Evolutionary conservation across 495 filamentous ascomycete genomes (phyloP).

Genomic region (Daldinia bambusicola): DNA sequence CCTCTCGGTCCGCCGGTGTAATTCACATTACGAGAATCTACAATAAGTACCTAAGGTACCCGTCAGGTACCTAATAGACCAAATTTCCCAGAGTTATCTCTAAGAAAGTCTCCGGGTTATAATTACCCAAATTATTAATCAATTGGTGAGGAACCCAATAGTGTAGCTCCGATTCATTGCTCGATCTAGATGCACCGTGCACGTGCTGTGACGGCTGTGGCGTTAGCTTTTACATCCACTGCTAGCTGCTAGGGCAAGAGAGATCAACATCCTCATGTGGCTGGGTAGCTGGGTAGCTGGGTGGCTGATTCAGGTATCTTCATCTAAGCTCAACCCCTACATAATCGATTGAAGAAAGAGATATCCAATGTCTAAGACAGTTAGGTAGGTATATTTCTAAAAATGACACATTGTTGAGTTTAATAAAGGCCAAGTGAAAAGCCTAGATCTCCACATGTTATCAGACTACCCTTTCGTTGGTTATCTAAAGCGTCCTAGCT

Average conservation of each 20-base stretch:
- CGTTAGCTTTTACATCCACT: too few relatives aligned
- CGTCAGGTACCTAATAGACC: too few relatives aligned
- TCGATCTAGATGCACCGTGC: not conserved
- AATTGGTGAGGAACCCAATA: not conserved
- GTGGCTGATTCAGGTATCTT: not conserved
- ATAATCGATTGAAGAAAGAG: not conserved
- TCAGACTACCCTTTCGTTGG: not conserved
- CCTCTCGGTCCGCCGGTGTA: constrained; percentile 1
- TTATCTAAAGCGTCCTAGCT: not conserved
- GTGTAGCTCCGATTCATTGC: not conserved
- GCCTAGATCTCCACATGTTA: not conserved
- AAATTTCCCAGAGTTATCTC: too few relatives aligned
- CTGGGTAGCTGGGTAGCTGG: not conserved
- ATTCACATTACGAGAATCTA: not conserved
- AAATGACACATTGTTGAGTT: not conserved
- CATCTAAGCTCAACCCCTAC: not conserved
- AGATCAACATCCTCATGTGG: not conserved
- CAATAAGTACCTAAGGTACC: too few relatives aligned
- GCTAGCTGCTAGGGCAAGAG: too few relatives aligned
- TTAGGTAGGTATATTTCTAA: not conserved
- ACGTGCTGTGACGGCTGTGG: not conserved
- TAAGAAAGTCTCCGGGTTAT: not conserved
- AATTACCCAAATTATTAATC: not conserved
- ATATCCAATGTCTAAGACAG: not conserved
- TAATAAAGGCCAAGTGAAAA: too few relatives aligned